Conservation (phyloP, 164 flowering plant genomes). For the Taxillus chinensis region DNA sequence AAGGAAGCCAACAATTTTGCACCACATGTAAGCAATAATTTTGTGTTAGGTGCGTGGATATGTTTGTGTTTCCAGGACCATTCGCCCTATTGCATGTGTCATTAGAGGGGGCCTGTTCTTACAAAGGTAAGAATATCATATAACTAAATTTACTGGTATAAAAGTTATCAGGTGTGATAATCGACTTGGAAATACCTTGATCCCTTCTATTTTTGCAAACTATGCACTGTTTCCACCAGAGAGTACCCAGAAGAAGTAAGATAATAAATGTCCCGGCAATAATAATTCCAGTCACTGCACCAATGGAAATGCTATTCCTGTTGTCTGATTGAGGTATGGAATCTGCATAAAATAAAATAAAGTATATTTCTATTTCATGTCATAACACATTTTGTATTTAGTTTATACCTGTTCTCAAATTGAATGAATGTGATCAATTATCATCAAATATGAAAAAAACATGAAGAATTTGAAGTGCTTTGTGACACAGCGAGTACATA, state of each 20-base stretch:
- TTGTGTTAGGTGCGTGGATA: too few relatives aligned
- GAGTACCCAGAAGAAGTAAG: slow-evolving; percentile 14
- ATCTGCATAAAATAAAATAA: slow-evolving; percentile 9
- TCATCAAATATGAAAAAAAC: too few relatives aligned
- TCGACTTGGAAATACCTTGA: slow-evolving; percentile 12
- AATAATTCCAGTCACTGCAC: slow-evolving; percentile 21
- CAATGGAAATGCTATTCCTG: slow-evolving; percentile 8
- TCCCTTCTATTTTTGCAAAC: slow-evolving; percentile 8
- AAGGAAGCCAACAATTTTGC: too few relatives aligned
- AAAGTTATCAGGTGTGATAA: background rate
- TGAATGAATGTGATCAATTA: too few relatives aligned
- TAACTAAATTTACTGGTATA: background rate
- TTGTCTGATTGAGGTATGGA: slow-evolving; percentile 10
- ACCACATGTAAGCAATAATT: too few relatives aligned
- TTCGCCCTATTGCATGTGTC: background rate
- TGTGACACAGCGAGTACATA: too few relatives aligned
- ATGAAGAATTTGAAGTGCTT: too few relatives aligned
- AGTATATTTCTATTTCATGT: background rate
- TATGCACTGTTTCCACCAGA: slow-evolving; percentile 25
- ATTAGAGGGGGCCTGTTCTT: background rate
- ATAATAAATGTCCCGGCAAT: slow-evolving; percentile 9
- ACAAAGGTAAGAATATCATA: background rate
- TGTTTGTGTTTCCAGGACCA: too few relatives aligned
- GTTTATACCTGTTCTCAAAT: too few relatives aligned
- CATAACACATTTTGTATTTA: background rate